A percentile compares a stretch with the other conserved stretches of the same genome.
phyloP scores from a whole-genome alignment of 148 eudicot genomes.

The Camellia japonica region DNA sequence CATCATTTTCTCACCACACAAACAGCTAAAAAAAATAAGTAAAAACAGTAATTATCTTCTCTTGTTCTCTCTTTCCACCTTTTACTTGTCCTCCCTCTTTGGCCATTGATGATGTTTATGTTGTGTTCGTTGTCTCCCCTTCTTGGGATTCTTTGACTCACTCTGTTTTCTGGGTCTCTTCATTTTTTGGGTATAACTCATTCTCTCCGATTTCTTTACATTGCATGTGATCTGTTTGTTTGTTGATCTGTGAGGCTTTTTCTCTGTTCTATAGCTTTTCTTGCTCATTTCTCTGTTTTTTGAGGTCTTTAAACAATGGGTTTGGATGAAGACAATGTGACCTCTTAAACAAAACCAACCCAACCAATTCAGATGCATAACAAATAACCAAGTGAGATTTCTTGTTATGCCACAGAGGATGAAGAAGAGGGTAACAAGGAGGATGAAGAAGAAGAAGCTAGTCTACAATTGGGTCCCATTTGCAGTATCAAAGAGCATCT shows the following conservation, averaged over 20 bases:
- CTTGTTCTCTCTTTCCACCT: neutral
- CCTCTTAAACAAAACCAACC: conserved; percentile 13
- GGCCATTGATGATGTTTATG: neutral
- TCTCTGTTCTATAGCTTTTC: neutral
- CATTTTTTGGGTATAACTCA: no score
- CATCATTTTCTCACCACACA: no score
- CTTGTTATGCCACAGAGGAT: conserved; percentile 47
- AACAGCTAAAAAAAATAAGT: no score
- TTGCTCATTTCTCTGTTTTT: no score
- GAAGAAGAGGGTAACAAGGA: conserved; percentile 70
- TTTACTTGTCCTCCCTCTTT: neutral
- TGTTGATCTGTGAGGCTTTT: neutral
- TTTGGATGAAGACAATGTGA: conserved; percentile 16
- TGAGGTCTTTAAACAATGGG: conserved; percentile 17
- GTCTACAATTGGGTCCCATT: conserved; percentile 61
- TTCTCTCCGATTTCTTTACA: no score
- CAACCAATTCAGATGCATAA: conserved; percentile 22
- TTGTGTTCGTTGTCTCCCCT: no score
- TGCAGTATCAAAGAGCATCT: conserved; percentile 60
- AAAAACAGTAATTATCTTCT: neutral
- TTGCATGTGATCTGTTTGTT: no score
- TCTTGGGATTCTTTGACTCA: conserved; percentile 9
- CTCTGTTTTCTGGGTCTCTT: no score
- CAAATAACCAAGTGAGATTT: conserved; percentile 44
- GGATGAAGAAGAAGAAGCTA: no score